Conservation (phyloP, 2,329 filamentous ascomycete species). For the Pseudogymnoascus sp. region DNA sequence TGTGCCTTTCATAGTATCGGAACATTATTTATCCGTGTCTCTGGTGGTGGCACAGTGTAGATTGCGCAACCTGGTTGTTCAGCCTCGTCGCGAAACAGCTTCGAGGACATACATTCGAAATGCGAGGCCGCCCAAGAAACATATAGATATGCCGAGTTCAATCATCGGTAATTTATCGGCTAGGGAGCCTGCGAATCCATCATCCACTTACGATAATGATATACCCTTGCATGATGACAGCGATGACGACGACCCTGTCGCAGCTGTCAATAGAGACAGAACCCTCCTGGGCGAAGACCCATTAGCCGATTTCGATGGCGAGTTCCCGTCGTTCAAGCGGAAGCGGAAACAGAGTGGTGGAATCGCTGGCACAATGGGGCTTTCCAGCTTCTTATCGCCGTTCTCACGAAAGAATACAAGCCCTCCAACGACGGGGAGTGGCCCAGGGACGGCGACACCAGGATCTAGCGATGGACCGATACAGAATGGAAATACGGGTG, state of each 20-base stretch:
- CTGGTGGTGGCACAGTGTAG: background rate
- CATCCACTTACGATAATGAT: slow-evolving; percentile 18
- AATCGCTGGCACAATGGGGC: background rate
- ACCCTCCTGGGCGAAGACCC: slow-evolving; percentile 51
- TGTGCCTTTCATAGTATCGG: background rate
- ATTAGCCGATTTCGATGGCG: slow-evolving; percentile 43
- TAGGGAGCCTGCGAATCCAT: slow-evolving; percentile 21
- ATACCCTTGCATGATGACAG: slow-evolving; percentile 34
- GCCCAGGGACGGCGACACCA: slow-evolving; percentile 23
- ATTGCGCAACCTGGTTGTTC: slow-evolving; percentile 11
- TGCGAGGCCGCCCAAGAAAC: slow-evolving; percentile 6
- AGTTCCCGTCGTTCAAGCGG: slow-evolving; percentile 65
- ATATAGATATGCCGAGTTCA: slow-evolving; percentile 30
- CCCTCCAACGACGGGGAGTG: slow-evolving; percentile 23
- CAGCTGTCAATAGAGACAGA: slow-evolving; percentile 24
- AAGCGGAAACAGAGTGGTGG: slow-evolving; percentile 43
- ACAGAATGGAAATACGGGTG: slow-evolving; percentile 19
- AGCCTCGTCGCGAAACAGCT: background rate
- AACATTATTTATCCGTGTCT: background rate
- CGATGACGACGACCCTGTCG: slow-evolving; percentile 33
- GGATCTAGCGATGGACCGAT: slow-evolving; percentile 15
- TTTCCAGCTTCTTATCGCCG: slow-evolving; percentile 25
- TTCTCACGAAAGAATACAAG: slow-evolving; percentile 22
- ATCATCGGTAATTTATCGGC: slow-evolving; percentile 23
- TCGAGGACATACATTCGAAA: slow-evolving; percentile 9